Percentiles rank a stretch among this genome's conserved stretches.
Conservation (phyloP, 2,329 filamentous ascomycete genomes). For the Tolypocladium sp. region DNA sequence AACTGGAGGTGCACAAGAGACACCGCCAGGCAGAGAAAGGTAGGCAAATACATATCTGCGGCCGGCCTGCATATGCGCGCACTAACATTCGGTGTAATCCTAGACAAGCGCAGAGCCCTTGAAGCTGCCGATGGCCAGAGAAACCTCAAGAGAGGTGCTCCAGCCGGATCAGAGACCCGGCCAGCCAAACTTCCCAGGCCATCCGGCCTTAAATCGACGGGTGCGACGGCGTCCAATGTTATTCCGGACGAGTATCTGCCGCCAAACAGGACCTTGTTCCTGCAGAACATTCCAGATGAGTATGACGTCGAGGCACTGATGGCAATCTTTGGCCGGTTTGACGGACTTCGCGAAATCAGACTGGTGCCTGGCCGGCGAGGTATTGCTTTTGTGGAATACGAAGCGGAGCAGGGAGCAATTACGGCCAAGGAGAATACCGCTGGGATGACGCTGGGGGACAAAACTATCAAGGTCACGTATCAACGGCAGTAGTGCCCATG, state of each 20-base stretch:
- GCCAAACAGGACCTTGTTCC: conserved; percentile 92
- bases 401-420: conserved; percentile 80
- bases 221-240: conserved; percentile 56
- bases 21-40: conserved; percentile 83
- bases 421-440: conserved; percentile 89
- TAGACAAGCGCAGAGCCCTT: conserved; percentile 69
- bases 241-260: conserved; percentile 97
- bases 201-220: conserved; percentile 65
- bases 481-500: conserved; percentile 61
- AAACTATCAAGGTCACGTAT: conserved; percentile 90
- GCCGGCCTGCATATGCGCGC: neutral
- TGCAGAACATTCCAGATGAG: conserved; percentile 84
- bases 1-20: conserved; percentile 79
- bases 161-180: conserved; percentile 39
- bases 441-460: conserved; percentile 68
- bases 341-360: conserved; percentile 89
- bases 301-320: conserved; percentile 74
- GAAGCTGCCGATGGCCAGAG: conserved; percentile 73
- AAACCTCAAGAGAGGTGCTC: conserved; percentile 55
- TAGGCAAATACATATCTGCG: conserved; percentile 27
- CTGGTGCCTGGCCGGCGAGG: conserved; percentile 77
- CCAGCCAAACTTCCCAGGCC: conserved; percentile 55
- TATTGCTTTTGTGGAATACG: conserved; percentile 96
- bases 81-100: neutral
- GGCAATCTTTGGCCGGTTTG: conserved; percentile 77